Evolutionary conservation across 2,329 filamentous ascomycete genomes (phyloP), one percentile per base, ranked within the genome.

Genomic region (Fusarium sp.): DNA sequence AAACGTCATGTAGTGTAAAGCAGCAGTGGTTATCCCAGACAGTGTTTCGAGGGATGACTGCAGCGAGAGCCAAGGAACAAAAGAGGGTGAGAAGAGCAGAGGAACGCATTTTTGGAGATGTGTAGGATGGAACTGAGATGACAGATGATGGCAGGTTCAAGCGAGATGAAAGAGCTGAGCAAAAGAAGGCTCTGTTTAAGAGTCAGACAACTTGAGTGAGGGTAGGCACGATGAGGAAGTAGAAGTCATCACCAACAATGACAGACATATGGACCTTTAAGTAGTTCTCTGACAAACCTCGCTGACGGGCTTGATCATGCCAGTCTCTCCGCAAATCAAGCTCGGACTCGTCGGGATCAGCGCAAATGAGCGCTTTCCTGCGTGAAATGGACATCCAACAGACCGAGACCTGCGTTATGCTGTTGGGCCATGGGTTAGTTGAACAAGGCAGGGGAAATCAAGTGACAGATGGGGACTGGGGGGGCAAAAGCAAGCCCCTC

Each of bases 1-100:
- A 63, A 18, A 72, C 65, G 16, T 82, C 79, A 31, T 76, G 76
- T 22, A 83, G 72, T 11, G 76, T 76, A 70, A 83, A 83, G 72
- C 82, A 83, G 68, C 81, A 83, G 33, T 74, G 61, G 27, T 74
- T 70, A 24, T 48, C 43, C 39, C 39, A 77, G 18, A 79, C 78
- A 56, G 63, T 64, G n/a, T 72, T 54, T n/a, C 75, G 69, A 48
- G 73, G 68, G 29, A 78, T 60, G 11, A 77, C 79, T 22, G 74
- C 67, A n/a, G 78, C 77, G 9, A 67, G 64, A 8, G 73, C 67
- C 27, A 78, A 39, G 20, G 69, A 65, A 63, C 57, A 66, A 57
- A 77, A 72, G 62, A 80, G 63, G n/a, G 69, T 50, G 39, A 79
- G 54, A 45, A 77, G 14, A 33, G 67, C 64, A 48, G 70, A 43